These are phyloP conservation scores for Simplicillium sp. DNA, from an alignment of 2,329 filamentous ascomycete species.

Conservation along the genomic window DNA sequence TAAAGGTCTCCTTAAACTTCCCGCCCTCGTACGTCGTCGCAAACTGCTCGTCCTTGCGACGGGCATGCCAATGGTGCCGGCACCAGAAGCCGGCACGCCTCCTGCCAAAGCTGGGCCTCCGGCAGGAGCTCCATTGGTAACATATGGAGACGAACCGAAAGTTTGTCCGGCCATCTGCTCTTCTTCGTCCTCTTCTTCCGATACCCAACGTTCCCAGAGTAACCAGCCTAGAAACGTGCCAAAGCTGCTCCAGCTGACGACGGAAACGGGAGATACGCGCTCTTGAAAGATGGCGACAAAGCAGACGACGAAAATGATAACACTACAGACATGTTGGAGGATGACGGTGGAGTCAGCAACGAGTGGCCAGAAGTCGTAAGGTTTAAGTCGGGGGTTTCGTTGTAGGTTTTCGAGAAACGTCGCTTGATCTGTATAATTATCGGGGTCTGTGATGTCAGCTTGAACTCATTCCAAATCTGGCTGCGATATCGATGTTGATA, in stretches of 20 bases:
- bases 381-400: slow-evolving; percentile 83
- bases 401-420: slow-evolving; percentile 96
- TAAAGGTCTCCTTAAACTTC: not conserved
- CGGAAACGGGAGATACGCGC: slow-evolving; percentile 78
- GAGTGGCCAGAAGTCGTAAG: slow-evolving; percentile 96
- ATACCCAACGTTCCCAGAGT: slow-evolving; percentile 85
- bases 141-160: slow-evolving; percentile 15
- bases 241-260: slow-evolving; percentile 76
- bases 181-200: slow-evolving; percentile 51
- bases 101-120: slow-evolving; percentile 22
- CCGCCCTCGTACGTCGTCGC: slow-evolving; percentile 16
- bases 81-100: slow-evolving; percentile 11
- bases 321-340: slow-evolving; percentile 91
- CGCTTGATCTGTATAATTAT: slow-evolving; percentile 96
- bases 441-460: slow-evolving; percentile 55
- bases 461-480: slow-evolving; percentile 2
- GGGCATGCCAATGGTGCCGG: slow-evolving; percentile 11
- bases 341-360: slow-evolving; percentile 94
- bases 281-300: slow-evolving; percentile 86
- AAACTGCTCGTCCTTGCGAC: slow-evolving; percentile 26
- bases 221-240: slow-evolving; percentile 82
- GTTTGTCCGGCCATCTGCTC: slow-evolving; percentile 14
- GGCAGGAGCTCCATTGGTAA: slow-evolving; percentile 23
- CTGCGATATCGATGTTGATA: not conserved
- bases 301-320: slow-evolving; percentile 88